A percentile compares a stretch with the other conserved stretches of the same genome.
phyloP scores from a whole-genome alignment of 2,329 filamentous ascomycete genomes.

The Cordyceps javanica region DNA sequence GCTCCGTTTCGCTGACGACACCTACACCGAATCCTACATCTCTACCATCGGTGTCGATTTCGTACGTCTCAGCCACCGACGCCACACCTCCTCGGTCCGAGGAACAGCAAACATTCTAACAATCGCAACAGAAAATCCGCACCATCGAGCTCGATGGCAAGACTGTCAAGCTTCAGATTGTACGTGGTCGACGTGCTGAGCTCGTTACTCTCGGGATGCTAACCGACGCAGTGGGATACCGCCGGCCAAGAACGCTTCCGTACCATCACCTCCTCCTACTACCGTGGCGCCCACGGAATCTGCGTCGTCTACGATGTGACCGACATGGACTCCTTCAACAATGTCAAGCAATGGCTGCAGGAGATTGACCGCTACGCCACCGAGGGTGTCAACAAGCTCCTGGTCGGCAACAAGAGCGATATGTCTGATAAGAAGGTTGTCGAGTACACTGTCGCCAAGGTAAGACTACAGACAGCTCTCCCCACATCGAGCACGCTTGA shows the following conservation, averaged over 20 bases:
- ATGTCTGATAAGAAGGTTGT: constrained; percentile 99
- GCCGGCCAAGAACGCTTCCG: constrained; percentile 99
- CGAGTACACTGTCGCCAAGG: constrained; percentile 99
- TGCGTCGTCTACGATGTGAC: constrained; percentile 99
- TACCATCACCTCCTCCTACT: constrained; percentile 99
- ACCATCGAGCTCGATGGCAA: constrained; percentile 99
- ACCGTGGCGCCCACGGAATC: constrained; percentile 97
- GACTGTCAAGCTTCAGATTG: constrained; percentile 99
- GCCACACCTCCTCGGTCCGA: not conserved
- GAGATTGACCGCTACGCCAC: constrained; percentile 99
- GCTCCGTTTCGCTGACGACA: constrained; percentile 96
- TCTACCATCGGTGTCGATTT: constrained; percentile 99
- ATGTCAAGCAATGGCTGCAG: constrained; percentile 99
- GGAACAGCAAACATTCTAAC: not conserved
- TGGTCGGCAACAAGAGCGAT: constrained; percentile 99
- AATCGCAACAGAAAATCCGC: constrained; percentile 77
- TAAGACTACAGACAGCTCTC: constrained; percentile 37
- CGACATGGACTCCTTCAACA: constrained; percentile 99
- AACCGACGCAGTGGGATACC: constrained; percentile 77
- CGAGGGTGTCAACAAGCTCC: constrained; percentile 98
- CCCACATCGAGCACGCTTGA: not conserved
- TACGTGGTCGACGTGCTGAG: constrained; percentile 44
- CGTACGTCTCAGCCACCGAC: constrained; percentile 52
- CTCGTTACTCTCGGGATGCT: not conserved
- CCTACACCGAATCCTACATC: constrained; percentile 99